Conservation (phyloP, 179 eudicot genomes). For the Pouteria campechiana region DNA sequence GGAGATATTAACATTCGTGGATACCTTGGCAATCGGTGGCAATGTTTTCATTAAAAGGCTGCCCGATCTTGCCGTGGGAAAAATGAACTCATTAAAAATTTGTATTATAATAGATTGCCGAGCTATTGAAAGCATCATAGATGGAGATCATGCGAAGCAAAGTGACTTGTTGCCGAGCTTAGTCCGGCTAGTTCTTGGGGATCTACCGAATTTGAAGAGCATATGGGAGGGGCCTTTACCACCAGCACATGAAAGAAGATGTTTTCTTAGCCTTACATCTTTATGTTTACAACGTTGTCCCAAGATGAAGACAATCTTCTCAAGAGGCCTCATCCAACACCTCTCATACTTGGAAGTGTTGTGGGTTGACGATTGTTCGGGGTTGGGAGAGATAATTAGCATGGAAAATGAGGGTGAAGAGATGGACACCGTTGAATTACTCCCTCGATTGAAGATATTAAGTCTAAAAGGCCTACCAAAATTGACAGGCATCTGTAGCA, state of each 20-base stretch:
- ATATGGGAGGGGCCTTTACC: conserved; percentile 4
- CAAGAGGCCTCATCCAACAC: conserved; percentile 4
- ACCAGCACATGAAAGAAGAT: too few relatives aligned
- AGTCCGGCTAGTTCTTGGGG: conserved; percentile 8
- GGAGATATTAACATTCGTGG: too few relatives aligned
- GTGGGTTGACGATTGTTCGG: conserved; percentile 16
- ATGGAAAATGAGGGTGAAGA: conserved; percentile 3
- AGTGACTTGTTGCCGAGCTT: conserved; percentile 6
- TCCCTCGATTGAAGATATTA: conserved; percentile 9
- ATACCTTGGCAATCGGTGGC: too few relatives aligned
- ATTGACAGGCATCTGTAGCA: conserved; percentile 10
- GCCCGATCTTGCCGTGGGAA: conserved; percentile 14
- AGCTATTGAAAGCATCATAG: not conserved
- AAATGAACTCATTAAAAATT: conserved; percentile 5
- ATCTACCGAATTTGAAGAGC: conserved; percentile 9
- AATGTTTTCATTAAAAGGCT: conserved; percentile 3
- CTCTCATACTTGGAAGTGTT: conserved; percentile 13
- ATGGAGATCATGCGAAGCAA: not conserved
- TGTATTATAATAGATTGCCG: conserved; percentile 23
- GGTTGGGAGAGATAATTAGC: conserved; percentile 6
- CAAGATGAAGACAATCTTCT: conserved; percentile 8
- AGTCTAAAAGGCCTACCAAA: conserved; percentile 14
- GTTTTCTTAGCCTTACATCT: conserved; percentile 8
- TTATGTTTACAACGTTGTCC: conserved; percentile 18
- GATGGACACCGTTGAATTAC: not conserved